These are phyloP conservation scores for Xylariaceae sp. DNA, from an alignment of 2,329 filamentous ascomycete species.

Conservation along the genomic window DNA sequence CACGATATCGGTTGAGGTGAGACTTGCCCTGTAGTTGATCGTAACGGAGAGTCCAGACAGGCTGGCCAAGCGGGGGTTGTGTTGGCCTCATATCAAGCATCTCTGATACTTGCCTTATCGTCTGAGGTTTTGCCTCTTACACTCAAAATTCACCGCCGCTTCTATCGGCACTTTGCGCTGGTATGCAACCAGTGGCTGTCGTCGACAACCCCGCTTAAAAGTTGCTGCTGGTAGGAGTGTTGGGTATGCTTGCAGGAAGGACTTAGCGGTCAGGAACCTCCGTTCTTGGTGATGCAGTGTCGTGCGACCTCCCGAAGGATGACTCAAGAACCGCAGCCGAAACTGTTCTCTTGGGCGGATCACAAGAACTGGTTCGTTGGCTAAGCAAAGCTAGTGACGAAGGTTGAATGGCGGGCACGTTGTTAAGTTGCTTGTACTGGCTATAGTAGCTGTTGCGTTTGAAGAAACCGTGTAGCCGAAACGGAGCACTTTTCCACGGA, in stretches of 20 bases:
- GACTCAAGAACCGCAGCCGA: constrained; percentile 28
- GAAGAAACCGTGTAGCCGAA: constrained; percentile 3
- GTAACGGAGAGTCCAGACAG: constrained; percentile 10
- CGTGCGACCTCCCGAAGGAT: constrained; percentile 32
- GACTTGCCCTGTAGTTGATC: constrained; percentile 23
- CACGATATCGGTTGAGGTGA: constrained; percentile 20
- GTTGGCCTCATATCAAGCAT: constrained; percentile 17
- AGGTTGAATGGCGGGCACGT: constrained; percentile 3
- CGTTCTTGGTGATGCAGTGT: constrained; percentile 31
- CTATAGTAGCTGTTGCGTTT: constrained; percentile 5
- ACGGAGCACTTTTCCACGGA: constrained; percentile 4
- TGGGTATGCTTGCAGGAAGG: constrained; percentile 31
- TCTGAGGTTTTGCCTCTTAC: constrained; percentile 12
- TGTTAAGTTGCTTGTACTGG: background rate
- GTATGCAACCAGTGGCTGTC: constrained; percentile 20
- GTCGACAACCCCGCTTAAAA: constrained; percentile 26
- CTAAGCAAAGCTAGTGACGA: constrained; percentile 3
- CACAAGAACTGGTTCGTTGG: constrained; percentile 18
- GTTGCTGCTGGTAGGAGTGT: constrained; percentile 20
- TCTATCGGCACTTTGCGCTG: constrained; percentile 23
- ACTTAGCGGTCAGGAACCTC: constrained; percentile 30
- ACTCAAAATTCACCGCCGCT: constrained; percentile 28
- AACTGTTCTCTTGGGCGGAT: constrained; percentile 16
- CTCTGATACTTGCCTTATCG: constrained; percentile 20
- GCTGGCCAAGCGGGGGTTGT: constrained; percentile 12